Evolutionary conservation across 192 early-diverging fungal species (phyloP).

Genomic region (Backusella tarrabulga): DNA sequence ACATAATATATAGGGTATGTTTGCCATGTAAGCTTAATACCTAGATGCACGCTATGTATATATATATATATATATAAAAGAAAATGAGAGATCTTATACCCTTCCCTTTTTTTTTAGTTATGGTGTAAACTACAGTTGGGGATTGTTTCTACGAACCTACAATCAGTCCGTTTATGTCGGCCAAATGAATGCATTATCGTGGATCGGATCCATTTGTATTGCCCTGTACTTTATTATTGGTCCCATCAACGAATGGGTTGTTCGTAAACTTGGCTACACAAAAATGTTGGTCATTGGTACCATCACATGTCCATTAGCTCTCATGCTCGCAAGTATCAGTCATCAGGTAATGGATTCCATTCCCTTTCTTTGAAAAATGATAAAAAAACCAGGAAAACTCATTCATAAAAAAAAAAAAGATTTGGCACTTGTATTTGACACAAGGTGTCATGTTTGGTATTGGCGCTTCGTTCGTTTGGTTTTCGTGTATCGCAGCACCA

Average conservation of each 20-base stretch:
- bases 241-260: conserved; percentile 31
- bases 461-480: conserved; percentile 36
- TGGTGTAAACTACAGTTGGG: conserved; percentile 51
- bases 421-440: conserved; percentile 59
- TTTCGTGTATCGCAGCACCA: conserved; percentile 35
- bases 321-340: conserved; percentile 46
- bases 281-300: conserved; percentile 48
- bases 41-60: too few species aligned
- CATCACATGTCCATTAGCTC: conserved; percentile 38
- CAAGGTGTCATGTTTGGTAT: conserved; percentile 59
- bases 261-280: conserved; percentile 50
- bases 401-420: conserved; percentile 47
- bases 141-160: conserved; percentile 46
- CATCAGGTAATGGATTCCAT: not conserved
- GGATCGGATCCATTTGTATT: conserved; percentile 48
- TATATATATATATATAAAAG: not conserved
- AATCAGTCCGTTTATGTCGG: conserved; percentile 37
- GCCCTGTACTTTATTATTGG: conserved; percentile 43
- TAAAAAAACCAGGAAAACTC: not conserved
- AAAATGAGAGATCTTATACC: too few species aligned
- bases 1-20: conserved; percentile 21
- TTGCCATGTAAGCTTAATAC: conserved; percentile 25
- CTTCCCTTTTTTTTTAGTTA: conserved; percentile 25
- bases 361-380: conserved; percentile 22
- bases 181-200: conserved; percentile 41